Evolutionary conservation across 257 asterid genomes (phyloP).

Genomic region (Jaltomata sinuosa): DNA sequence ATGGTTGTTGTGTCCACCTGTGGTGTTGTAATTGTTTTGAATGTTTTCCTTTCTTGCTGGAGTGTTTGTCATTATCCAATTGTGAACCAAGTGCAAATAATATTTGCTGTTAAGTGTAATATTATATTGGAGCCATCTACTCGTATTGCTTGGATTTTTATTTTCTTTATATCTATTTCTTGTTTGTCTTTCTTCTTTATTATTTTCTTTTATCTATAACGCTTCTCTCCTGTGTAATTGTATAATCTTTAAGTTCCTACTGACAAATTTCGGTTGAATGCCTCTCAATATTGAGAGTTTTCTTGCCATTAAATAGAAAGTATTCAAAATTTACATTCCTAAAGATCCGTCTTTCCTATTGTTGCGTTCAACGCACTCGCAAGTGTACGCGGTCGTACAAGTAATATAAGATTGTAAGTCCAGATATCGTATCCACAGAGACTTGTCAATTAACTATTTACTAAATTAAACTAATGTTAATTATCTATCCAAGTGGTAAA

Average conservation of each 20-base stretch:
- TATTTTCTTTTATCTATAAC: background rate
- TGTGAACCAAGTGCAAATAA: background rate
- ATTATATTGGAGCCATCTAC: background rate
- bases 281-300: too few species aligned
- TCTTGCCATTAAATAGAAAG: too few species aligned
- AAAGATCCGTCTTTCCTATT: too few species aligned
- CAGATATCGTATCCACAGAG: too few species aligned
- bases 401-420: too few species aligned
- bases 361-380: too few species aligned
- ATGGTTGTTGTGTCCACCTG: background rate
- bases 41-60: background rate
- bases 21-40: background rate
- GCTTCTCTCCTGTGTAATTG: background rate
- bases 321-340: too few species aligned
- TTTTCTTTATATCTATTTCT: background rate
- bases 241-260: background rate
- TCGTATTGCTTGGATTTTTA: background rate
- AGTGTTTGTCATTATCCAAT: background rate
- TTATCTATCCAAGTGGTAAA: too few species aligned
- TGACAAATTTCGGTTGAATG: too few species aligned
- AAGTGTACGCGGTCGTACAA: too few species aligned
- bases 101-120: background rate
- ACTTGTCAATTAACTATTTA: too few species aligned
- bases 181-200: background rate
- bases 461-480: too few species aligned